Evolutionary conservation across 2,329 filamentous ascomycete species (phyloP), one percentile per base, ranked within the genome.

Genomic region (Aaosphaeria pasadenensis): DNA sequence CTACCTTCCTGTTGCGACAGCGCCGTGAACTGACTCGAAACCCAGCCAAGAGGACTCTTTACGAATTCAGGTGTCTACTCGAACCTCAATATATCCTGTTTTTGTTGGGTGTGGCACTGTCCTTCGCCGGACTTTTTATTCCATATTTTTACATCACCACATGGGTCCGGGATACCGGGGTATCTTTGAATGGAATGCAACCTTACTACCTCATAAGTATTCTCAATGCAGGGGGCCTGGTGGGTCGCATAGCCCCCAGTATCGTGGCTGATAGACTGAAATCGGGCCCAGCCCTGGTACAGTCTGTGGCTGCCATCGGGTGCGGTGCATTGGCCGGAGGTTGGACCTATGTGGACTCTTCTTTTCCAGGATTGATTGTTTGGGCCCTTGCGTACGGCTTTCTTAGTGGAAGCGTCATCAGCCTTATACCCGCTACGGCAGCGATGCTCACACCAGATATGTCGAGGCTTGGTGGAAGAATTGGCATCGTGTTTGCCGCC

Each of bases 331-430:
- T 63, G 3, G 69, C 78, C 36, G 53, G 79, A 3, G 67, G 74
- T 1, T 63, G 81, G 0, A 76, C 72, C 1, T 68, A 86, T 11
- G 82, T 80, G 78, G 65, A 81, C 13, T 76, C 41, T 82, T 81
- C 2, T 63, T 24, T 24, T 24, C 50, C 13, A 5, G 13, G 51
- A 4, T 49, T 68, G 28, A 61, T 71, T n/a, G 55, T 57, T 43
- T 70, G 59, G 39, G 54, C 61, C 6, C 62, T 69, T 1, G 67
- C 71, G 44, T 59, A 48, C n/a, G 86, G 86, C 17, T 87, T 88
- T 62, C 77, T 77, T 6, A 85, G 82, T 0, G 86, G 86, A n/a
- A 80, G 81, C 1, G 85, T 83, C 57, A 79, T 88, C 42, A 80
- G 79, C 1, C 71, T 88, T 30, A 75, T 73, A 9, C 83, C 86